Conservation (phyloP, 345 rosid species). For the Eucalyptus brandiana region DNA sequence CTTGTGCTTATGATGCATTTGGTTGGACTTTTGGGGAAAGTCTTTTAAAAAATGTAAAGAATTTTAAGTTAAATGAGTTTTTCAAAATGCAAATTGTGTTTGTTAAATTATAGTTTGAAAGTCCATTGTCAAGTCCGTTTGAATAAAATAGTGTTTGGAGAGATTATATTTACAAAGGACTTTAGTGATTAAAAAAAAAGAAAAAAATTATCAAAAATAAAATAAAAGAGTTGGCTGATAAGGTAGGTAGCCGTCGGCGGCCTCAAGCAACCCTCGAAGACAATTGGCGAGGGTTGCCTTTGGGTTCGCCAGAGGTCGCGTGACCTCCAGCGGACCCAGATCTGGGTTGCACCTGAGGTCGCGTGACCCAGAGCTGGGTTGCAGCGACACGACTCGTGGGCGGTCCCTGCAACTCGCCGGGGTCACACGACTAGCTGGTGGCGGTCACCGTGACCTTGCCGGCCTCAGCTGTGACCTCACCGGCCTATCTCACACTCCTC, state of each 20-base stretch:
- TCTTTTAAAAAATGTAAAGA: rapidly evolving
- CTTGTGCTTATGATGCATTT: background rate
- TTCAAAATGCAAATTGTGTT: no score
- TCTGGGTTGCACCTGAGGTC: no score
- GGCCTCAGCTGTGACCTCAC: rapidly evolving
- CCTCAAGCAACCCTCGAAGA: rapidly evolving
- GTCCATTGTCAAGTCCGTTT: rapidly evolving
- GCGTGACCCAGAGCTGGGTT: rapidly evolving
- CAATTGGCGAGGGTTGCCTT: rapidly evolving
- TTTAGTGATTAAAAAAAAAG: no score
- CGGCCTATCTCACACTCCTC: rapidly evolving
- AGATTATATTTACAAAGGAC: no score
- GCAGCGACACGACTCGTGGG: rapidly evolving
- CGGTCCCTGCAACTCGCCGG: rapidly evolving
- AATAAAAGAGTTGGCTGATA: rapidly evolving
- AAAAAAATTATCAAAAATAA: no score
- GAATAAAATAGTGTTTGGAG: no score
- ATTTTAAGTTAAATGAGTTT: no score
- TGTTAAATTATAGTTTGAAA: no score
- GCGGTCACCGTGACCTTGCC: rapidly evolving
- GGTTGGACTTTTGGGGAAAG: no score
- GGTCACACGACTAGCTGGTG: rapidly evolving
- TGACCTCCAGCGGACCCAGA: no score
- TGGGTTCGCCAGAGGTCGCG: no score
- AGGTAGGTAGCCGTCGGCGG: rapidly evolving